Percentiles rank a stretch among this genome's conserved stretches.
phyloP scores from a whole-genome alignment of 768 basidiomycete genomes.

The Pholiota molesta region DNA sequence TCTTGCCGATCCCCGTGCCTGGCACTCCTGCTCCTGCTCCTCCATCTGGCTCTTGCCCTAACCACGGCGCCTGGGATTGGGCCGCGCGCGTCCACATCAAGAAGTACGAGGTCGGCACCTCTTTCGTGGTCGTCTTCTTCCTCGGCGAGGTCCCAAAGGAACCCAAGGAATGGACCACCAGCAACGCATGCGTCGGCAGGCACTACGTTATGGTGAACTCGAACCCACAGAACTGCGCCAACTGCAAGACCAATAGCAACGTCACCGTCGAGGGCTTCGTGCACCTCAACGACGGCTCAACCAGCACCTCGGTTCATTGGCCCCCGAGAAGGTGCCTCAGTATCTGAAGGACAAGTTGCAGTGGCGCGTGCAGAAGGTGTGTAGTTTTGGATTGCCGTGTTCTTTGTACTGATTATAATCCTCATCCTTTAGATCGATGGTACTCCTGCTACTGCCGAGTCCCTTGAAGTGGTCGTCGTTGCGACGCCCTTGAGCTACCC shows the following conservation, averaged over 20 bases:
- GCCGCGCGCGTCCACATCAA: neutral
- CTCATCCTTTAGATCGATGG: neutral
- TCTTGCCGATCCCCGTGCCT: neutral
- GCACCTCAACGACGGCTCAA: neutral
- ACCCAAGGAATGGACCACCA: neutral
- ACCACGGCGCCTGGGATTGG: neutral
- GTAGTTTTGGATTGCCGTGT: neutral
- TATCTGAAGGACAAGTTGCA: neutral
- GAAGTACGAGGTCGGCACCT: slow-evolving; percentile 1
- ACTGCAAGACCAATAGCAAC: neutral
- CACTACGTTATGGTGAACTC: neutral
- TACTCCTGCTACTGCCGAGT: neutral
- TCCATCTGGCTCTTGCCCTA: neutral
- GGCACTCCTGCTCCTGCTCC: neutral
- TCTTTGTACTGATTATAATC: neutral
- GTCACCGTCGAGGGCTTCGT: neutral
- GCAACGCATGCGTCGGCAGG: neutral
- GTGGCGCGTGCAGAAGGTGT: slow-evolving; percentile 1
- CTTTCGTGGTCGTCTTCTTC: neutral
- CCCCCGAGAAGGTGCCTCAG: neutral
- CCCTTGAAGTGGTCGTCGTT: neutral
- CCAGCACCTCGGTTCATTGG: neutral
- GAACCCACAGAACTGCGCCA: neutral
- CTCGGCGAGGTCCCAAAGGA: neutral
- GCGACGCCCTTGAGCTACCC: neutral